phyloP scores from a whole-genome alignment of 2,329 filamentous ascomycete genomes.

The Fusarium burgessii region DNA sequence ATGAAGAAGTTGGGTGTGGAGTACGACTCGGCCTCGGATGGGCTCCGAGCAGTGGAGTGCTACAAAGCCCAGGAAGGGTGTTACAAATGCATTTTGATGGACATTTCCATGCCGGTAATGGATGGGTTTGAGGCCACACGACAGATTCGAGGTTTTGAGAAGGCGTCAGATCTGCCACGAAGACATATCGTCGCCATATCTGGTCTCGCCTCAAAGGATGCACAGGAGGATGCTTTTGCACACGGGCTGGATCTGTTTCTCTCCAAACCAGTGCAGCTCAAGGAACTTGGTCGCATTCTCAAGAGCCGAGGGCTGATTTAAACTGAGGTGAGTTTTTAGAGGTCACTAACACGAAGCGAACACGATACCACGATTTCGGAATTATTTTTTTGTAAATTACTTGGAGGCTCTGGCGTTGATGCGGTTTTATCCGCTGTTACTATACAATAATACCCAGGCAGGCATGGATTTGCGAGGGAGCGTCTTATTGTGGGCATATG shows the following conservation, averaged over 20 bases:
- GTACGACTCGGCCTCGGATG: constrained; percentile 50
- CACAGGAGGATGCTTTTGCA: constrained; percentile 65
- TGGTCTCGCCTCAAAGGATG: constrained; percentile 62
- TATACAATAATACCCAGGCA: not conserved
- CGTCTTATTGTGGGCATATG: not conserved
- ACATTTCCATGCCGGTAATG: constrained; percentile 70
- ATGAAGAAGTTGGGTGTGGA: constrained; percentile 50
- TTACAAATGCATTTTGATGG: constrained; percentile 55
- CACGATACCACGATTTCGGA: constrained; percentile 9
- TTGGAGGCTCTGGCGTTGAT: not conserved
- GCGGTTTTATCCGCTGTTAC: constrained; percentile 21
- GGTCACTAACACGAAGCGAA: constrained; percentile 7
- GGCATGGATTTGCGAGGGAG: not conserved
- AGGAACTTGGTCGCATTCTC: constrained; percentile 50
- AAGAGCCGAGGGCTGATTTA: constrained; percentile 22
- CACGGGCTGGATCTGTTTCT: constrained; percentile 68
- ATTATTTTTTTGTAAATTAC: not conserved
- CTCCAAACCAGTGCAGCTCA: constrained; percentile 64
- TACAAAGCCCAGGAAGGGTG: constrained; percentile 40
- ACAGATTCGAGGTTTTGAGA: constrained; percentile 62
- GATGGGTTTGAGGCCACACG: constrained; percentile 65
- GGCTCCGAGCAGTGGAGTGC: constrained; percentile 50
- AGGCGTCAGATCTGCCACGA: constrained; percentile 53
- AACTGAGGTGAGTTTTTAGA: not conserved
- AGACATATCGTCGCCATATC: constrained; percentile 65